phyloP scores from a whole-genome alignment of 2,329 filamentous ascomycete genomes.

The Macrophomina pseudophaseolina region DNA sequence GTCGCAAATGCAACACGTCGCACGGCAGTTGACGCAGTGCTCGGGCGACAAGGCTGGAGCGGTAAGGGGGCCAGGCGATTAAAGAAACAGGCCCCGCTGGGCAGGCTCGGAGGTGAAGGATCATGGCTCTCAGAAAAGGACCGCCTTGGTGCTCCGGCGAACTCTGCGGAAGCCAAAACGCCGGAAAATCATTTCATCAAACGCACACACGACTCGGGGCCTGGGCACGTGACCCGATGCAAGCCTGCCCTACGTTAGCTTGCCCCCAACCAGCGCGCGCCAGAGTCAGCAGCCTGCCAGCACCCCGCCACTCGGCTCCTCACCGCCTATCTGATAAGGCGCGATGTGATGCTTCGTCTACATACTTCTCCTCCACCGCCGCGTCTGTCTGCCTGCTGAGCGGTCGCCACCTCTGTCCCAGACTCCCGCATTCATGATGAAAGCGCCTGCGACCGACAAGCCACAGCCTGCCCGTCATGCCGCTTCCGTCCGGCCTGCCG shows the following conservation, averaged over 20 bases:
- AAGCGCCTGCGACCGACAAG: conserved; percentile 17
- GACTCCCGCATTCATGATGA: conserved; percentile 10
- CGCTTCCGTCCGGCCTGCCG: background rate
- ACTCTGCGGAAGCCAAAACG: conserved; percentile 11
- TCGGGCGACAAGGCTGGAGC: conserved; percentile 15
- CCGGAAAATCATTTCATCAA: conserved; percentile 25
- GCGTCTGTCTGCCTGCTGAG: background rate
- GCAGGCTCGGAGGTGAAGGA: conserved; percentile 18
- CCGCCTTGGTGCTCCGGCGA: conserved; percentile 4
- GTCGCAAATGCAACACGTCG: conserved; percentile 25
- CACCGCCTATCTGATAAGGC: background rate
- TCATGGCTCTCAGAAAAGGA: conserved; percentile 5
- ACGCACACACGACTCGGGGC: conserved; percentile 14
- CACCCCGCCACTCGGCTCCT: conserved; percentile 1
- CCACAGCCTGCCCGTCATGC: background rate
- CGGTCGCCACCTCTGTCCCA: conserved; percentile 6
- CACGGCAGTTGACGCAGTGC: conserved; percentile 13
- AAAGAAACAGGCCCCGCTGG: conserved; percentile 9
- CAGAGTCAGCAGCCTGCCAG: conserved; percentile 10
- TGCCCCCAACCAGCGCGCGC: background rate
- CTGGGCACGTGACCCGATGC: conserved; percentile 5
- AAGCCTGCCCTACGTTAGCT: background rate
- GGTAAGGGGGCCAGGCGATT: conserved; percentile 12
- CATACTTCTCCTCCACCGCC: background rate
- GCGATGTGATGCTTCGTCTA: conserved; percentile 13